Conservation (phyloP, 164 flowering plant species). For the Chimonanthus salicifolius region DNA sequence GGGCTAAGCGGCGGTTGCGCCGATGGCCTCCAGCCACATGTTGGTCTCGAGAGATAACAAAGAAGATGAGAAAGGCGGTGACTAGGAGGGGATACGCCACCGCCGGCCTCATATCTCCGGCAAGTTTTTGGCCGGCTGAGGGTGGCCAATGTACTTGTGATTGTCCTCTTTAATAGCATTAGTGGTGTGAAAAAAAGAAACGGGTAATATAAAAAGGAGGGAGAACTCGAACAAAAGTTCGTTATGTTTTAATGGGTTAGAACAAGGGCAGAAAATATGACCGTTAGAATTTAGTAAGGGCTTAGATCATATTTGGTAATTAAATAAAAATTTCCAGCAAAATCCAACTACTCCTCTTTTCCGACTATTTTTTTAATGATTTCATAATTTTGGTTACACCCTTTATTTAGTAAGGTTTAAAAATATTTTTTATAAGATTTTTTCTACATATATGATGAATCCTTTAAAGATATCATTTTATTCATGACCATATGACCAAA, state of each 20-base stretch:
- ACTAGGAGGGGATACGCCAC: conserved; percentile 43
- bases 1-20: conserved; percentile 34
- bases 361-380: no score
- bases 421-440: no score
- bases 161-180: neutral
- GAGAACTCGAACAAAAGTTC: neutral
- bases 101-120: conserved; percentile 32
- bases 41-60: conserved; percentile 20
- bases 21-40: neutral
- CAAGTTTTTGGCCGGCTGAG: neutral
- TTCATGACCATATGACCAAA: no score
- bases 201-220: neutral
- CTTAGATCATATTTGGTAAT: no score
- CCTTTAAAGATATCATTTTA: no score
- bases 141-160: neutral
- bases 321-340: no score
- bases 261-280: neutral
- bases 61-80: conserved; percentile 43
- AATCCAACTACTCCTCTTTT: no score
- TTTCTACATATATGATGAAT: no score
- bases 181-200: neutral
- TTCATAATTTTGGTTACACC: no score
- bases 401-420: no score
- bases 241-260: neutral
- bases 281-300: neutral